Base-by-base conservation (phyloP, 2,329 filamentous ascomycete species). In the Colletotrichum truncatum region DNA sequence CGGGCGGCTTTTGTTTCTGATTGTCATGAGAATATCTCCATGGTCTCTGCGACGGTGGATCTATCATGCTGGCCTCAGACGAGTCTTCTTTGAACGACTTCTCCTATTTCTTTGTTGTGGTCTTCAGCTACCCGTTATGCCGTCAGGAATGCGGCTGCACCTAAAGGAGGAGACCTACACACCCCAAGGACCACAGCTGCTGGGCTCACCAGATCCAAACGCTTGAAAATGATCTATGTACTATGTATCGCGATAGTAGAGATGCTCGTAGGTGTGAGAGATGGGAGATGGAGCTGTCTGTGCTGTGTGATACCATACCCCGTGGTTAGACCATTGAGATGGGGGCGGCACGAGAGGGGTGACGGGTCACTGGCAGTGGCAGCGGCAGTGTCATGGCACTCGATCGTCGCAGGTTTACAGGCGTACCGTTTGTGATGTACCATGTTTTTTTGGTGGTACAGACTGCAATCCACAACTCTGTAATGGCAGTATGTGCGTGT, bases 61-160 rank as follows among this genome's bases (percentile, higher is more conserved):
- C 57, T 49, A 49, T 62, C 41, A 43, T 56, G 62, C 49, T 49
- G 49, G 57, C 49, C 63, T 55, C 49, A 62, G 41, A 56, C 28
- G 49, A 66, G 49, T 63, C 49, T 66, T 66, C 63, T 66, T 66
- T 66, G 63, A 56, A 66, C 63, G 57, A 62, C 49, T 66, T 56
- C 49, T 63, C 43, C 38, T 58, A 23, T 58, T 48, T 23, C 23
- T 28, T 23, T 12, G 8, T 2, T 32, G 39, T 48, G 57, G 14
- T 36, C 28, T 21, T 41, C 30, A 32, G 18, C 39, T 34, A 56
- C 18, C 38, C 46, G 39, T 34, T 39, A 30, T 23, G 12, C 38
- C 30, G 54, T 46, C 18, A 48, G 36, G 46, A 46, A 48, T 45
- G 36, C 11, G 23, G 23, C 9, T 12, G 39, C 26, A 25, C 12